phyloP scores from a whole-genome alignment of 2,329 filamentous ascomycete species.

The Pseudogymnoascus sp. region DNA sequence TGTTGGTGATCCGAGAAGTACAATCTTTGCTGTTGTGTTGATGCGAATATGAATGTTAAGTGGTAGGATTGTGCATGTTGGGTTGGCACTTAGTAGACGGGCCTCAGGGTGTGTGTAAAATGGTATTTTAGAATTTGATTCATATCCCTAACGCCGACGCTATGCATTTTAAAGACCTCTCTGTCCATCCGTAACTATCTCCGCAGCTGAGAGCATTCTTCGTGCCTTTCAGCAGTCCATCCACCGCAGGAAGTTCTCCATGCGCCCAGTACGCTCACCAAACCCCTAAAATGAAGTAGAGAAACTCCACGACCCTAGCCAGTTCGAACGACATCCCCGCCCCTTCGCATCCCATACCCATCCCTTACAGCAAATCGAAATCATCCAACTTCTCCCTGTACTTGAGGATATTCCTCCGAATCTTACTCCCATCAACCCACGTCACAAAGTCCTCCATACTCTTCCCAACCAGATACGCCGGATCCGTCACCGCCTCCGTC shows the following conservation, averaged over 20 bases:
- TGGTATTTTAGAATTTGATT: background rate
- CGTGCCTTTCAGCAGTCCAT: background rate
- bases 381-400: constrained; percentile 94
- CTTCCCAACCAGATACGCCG: constrained; percentile 79
- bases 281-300: background rate
- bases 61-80: background rate
- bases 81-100: background rate
- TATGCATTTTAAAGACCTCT: background rate
- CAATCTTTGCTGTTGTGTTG: background rate
- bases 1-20: background rate
- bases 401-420: constrained; percentile 91
- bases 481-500: constrained; percentile 81
- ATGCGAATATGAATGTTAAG: background rate
- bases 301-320: background rate
- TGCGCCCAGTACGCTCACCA: background rate
- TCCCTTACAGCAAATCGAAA: constrained; percentile 70
- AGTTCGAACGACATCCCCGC: background rate
- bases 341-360: background rate
- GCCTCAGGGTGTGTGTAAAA: background rate
- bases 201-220: background rate
- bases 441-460: constrained; percentile 95
- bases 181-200: background rate
- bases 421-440: constrained; percentile 93
- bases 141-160: constrained; percentile 3
- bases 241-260: background rate